A percentile compares a stretch with the other conserved stretches of the same genome.
phyloP scores from a whole-genome alignment of 352 stramenopile species.

The Pythium utonaiense region DNA sequence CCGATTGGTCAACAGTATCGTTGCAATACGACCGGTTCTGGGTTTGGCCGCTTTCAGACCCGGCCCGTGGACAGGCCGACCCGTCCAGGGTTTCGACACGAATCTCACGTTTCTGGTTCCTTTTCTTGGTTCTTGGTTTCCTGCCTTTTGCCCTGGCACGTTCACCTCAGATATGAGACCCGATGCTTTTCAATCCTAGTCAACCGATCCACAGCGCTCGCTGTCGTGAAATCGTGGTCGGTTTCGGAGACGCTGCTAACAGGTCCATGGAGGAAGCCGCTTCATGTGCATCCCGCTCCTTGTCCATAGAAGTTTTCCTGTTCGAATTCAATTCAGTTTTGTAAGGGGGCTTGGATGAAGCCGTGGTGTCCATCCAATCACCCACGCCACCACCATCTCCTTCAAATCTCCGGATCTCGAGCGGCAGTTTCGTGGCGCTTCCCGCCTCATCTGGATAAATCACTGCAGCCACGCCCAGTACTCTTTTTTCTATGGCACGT shows the following conservation, averaged over 20 bases:
- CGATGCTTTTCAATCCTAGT: no score
- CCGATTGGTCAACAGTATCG: no score
- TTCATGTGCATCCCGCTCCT: no score
- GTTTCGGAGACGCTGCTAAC: no score
- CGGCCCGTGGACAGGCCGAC: background rate
- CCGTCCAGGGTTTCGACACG: background rate
- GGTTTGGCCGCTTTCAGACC: background rate
- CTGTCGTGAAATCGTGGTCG: no score
- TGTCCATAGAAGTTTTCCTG: no score
- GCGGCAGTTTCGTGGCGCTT: background rate
- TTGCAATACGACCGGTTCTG: no score
- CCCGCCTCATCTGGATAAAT: background rate
- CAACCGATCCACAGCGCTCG: no score
- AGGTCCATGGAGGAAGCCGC: no score
- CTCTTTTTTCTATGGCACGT: background rate
- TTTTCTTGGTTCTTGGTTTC: background rate
- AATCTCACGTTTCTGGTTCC: conserved; percentile 8
- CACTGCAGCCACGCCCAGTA: background rate
- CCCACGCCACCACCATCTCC: background rate
- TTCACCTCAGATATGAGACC: background rate
- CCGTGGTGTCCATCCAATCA: conserved; percentile 18
- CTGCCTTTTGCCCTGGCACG: no score
- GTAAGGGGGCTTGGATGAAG: no score
- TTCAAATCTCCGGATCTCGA: background rate
- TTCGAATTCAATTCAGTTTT: no score